These are phyloP conservation scores for Lentinula lateritia DNA, from an alignment of 768 basidiomycete genomes.

Conservation along the genomic window DNA sequence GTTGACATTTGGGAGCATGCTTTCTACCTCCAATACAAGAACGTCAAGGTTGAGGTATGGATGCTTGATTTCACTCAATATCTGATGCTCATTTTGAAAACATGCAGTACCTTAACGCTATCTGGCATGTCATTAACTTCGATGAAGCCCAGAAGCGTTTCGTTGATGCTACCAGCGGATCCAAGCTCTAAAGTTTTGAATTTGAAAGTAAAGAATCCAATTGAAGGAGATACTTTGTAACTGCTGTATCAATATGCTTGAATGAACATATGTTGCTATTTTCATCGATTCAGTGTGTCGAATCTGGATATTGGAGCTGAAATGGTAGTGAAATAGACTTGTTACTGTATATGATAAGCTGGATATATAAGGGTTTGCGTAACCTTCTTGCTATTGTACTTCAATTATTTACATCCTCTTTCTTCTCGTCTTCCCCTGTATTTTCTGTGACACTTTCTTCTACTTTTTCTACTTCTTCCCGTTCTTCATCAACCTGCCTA, in stretches of 20 bases:
- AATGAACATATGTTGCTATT: not conserved
- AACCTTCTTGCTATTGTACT: too few species aligned
- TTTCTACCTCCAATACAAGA: conserved; percentile 94
- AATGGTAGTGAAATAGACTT: too few species aligned
- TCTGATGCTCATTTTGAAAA: not conserved
- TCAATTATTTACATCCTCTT: not conserved
- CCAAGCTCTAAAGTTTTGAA: conserved; percentile 6
- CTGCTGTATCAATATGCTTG: conserved; percentile 2
- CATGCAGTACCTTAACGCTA: conserved; percentile 64
- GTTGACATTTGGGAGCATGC: conserved; percentile 97
- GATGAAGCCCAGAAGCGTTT: conserved; percentile 73
- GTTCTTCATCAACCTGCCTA: not conserved
- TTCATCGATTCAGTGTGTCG: not conserved
- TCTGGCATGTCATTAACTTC: conserved; percentile 69
- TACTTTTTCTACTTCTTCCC: not conserved
- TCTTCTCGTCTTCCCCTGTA: not conserved
- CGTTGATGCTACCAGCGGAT: conserved; percentile 27
- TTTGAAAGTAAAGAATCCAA: not conserved
- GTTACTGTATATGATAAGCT: too few species aligned
- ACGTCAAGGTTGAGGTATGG: conserved; percentile 89
- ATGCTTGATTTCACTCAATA: not conserved
- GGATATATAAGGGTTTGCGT: too few species aligned
- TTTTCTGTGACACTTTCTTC: not conserved
- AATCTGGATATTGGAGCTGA: too few species aligned
- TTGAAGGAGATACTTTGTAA: not conserved